A percentile compares a stretch with the other conserved stretches of the same genome.
phyloP scores from a whole-genome alignment of 495 filamentous ascomycete species.

The Massariosphaeria phaeospora region DNA sequence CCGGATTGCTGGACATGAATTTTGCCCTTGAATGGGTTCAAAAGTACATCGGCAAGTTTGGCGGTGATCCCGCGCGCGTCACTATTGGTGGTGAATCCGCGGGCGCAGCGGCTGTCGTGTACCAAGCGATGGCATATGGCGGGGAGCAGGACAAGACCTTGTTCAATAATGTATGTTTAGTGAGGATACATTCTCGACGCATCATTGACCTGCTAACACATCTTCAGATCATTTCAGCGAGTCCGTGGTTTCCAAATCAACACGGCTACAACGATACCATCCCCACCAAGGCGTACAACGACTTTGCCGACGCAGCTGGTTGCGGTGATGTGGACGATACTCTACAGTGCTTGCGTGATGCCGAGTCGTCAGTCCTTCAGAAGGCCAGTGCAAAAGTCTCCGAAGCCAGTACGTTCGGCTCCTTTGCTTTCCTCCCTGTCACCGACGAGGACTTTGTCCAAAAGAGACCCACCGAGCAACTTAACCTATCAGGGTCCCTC shows the following conservation, averaged over 20 bases:
- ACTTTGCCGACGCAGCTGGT: slow-evolving; percentile 51
- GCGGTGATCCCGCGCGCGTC: slow-evolving; percentile 43
- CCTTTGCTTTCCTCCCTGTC: slow-evolving; percentile 61
- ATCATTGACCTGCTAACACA: neutral
- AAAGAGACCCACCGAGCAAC: slow-evolving; percentile 50
- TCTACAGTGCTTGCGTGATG: slow-evolving; percentile 52
- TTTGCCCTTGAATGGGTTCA: slow-evolving; percentile 44
- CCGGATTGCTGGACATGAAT: slow-evolving; percentile 40
- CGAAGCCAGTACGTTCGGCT: slow-evolving; percentile 43
- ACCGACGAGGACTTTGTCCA: slow-evolving; percentile 56
- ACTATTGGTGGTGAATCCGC: slow-evolving; percentile 38
- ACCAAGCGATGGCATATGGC: slow-evolving; percentile 51
- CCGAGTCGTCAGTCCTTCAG: slow-evolving; percentile 50
- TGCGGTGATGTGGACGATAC: slow-evolving; percentile 46
- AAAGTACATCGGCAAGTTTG: slow-evolving; percentile 38
- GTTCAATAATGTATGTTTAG: slow-evolving; percentile 44
- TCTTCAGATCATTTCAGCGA: slow-evolving; percentile 47
- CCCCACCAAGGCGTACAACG: slow-evolving; percentile 52
- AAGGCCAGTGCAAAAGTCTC: slow-evolving; percentile 53
- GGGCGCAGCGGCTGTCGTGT: slow-evolving; percentile 49
- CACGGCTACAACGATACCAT: slow-evolving; percentile 48
- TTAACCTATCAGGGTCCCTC: slow-evolving; percentile 46
- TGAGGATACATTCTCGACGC: no score
- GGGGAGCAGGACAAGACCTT: slow-evolving; percentile 41
- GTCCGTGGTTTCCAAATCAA: slow-evolving; percentile 50